A percentile compares a stretch with the other conserved stretches of the same genome.
phyloP scores from a whole-genome alignment of 1,139 yeast genomes.

The Suhomyces kunorum region DNA sequence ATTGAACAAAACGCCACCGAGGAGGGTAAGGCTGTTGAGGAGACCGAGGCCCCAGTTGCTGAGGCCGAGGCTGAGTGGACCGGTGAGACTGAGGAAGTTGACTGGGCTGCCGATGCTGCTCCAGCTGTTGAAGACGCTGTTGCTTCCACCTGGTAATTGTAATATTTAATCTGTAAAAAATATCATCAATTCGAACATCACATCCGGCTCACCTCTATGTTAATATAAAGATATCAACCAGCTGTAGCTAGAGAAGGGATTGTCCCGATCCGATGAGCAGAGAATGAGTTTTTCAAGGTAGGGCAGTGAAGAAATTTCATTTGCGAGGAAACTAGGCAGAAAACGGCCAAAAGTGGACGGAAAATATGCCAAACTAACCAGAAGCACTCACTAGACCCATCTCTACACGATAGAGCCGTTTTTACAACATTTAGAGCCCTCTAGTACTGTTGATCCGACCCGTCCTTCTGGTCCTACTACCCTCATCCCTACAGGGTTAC shows the following conservation, averaged over 20 bases:
- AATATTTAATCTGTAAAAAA: conserved; percentile 16
- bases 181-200: conserved; percentile 15
- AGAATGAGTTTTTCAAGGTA: too few species aligned
- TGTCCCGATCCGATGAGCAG: too few species aligned
- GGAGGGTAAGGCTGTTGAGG: conserved; percentile 54
- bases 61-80: conserved; percentile 56
- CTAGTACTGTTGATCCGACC: too few species aligned
- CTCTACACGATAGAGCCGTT: not conserved
- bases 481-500: conserved; percentile 12
- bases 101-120: conserved; percentile 66
- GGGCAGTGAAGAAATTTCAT: not conserved
- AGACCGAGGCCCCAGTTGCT: conserved; percentile 52
- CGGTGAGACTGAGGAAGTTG: conserved; percentile 63
- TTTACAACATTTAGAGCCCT: not conserved
- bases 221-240: conserved; percentile 12
- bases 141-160: conserved; percentile 52
- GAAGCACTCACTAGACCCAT: not conserved
- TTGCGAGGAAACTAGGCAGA: not conserved
- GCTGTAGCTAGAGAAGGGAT: too few species aligned
- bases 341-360: not conserved
- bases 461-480: not conserved
- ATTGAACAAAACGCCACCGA: conserved; percentile 83
- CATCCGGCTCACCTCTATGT: conserved; percentile 13
- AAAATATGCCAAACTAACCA: not conserved
- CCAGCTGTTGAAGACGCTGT: conserved; percentile 82